Evolutionary conservation across 108 stramenopile genomes (phyloP), one percentile per base, ranked within the genome.

Genomic region (Pseudonitzschia multiseries): DNA sequence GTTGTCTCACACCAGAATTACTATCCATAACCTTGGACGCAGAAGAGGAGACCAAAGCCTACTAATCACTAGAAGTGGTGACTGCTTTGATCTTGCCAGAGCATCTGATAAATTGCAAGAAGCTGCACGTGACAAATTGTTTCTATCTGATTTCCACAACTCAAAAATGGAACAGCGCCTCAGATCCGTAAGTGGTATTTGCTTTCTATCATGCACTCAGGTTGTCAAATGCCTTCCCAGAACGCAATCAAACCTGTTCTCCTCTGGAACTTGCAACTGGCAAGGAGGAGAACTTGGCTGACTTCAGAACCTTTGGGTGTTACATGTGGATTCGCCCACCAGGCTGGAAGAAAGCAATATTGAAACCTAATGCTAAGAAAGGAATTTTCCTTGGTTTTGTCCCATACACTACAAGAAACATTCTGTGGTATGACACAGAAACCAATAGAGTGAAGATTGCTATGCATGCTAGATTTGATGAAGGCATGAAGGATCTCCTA

Each of bases 401-500:
- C 18, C 61, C 79, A 20, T 4, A 31, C 9, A 83, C 82, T 24
- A 71, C 69, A 18, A n/a, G n/a, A n/a, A n/a, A n/a, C n/a, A n/a
- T n/a, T n/a, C n/a, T n/a, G n/a, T n/a, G n/a, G n/a, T n/a, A n/a
- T n/a, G n/a, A n/a, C n/a, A n/a, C n/a, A n/a, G n/a, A n/a, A n/a
- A n/a, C n/a, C n/a, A n/a, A n/a, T 66, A 48, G 54, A 77, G 76
- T 51, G 70, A 81, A 77, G 22, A 73, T 69, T 69, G 71, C 76
- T n/a, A 43, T 32, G 9, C 81, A 82, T 67, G 77, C 42, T 31
- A 41, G 27, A 29, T 82, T 82, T 67, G 81, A 82, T 69, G 77
- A 82, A 75, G 77, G 73, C 32, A 70, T 82, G 67, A 81, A 81
- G 48, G 80, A 81, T 31, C 76, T 81, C n/a, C 73, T 67, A 8